Base-by-base conservation (phyloP, 345 rosid genomes). In the Triadica sebifera region DNA sequence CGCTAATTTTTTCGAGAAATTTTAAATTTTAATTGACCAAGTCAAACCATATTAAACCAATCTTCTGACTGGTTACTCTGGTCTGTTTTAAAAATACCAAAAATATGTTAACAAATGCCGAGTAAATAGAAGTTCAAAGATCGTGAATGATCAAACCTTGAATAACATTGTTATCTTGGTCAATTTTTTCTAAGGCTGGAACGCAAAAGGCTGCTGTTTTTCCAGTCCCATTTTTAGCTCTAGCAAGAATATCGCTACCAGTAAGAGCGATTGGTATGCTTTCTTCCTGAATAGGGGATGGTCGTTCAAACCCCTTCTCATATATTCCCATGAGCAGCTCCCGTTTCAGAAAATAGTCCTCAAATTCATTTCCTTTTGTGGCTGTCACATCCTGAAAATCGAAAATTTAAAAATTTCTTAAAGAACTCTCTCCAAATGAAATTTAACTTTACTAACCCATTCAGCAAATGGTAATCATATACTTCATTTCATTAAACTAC, bases 271-370 rank as follows among this genome's bases (percentile, higher is more conserved):
- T 93, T 24, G 99, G 99, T 83, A 96, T 96, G 80, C 99, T 96
- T 88, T 96, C 99, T 88, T 96, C 99, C 77, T 96, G 99, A 75
- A 96, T 93, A 10, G 99, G 99, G 72, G 99, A 96, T 45, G 99
- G 99, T 76, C 96, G 88, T 86, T 96, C 98, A 80, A 96, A 96
- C 24, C 99, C 99, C 81, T 96, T 96, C 84, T 96, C 99, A 71
- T 91, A 96, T 38, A 96, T 96, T 73, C 98, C 99, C 93, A 90
- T 96, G 20, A 96, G 90, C 69, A 96, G 86, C 81, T 93, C 97
- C 8, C 97, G 90, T 80, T 96, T 96, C 76, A 96, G 85, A 83
- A 93, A 96, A 80, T 96, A 96, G 82, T 96, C 99, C 86, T 96
- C 99, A 47, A 96, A 96, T 75, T 96, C 99, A 67, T 96, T 96